These are phyloP conservation scores for Termitomyces sp. DNA, from an alignment of 768 basidiomycete species.

Conservation along the genomic window DNA sequence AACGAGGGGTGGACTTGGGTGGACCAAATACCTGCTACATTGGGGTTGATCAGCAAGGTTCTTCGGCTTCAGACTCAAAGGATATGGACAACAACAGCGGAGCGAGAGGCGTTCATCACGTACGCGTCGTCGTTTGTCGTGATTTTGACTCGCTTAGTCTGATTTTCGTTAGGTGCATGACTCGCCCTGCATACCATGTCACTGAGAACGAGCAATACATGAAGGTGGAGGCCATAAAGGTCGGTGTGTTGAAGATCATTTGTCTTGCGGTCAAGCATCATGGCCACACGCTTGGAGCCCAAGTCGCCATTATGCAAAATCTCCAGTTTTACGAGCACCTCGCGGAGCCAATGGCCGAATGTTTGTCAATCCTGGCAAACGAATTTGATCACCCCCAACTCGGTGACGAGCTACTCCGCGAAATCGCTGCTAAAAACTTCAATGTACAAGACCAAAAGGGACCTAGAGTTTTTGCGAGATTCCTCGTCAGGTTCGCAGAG, in stretches of 20 bases:
- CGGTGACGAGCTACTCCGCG: constrained; percentile 86
- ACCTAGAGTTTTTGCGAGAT: constrained; percentile 78
- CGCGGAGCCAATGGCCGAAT: constrained; percentile 91
- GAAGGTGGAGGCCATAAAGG: constrained; percentile 67
- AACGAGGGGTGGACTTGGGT: constrained; percentile 68
- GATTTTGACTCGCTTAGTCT: background rate
- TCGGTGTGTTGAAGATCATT: constrained; percentile 81
- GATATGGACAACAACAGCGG: constrained; percentile 86
- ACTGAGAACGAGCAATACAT: constrained; percentile 85
- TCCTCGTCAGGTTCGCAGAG: constrained; percentile 78
- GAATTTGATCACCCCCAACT: constrained; percentile 88
- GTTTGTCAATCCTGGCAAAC: constrained; percentile 68
- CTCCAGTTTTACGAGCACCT: constrained; percentile 94
- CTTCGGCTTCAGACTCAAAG: constrained; percentile 63
- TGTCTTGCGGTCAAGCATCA: constrained; percentile 92
- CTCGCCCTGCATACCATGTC: constrained; percentile 82
- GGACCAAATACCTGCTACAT: constrained; percentile 64
- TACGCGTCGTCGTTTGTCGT: constrained; percentile 29
- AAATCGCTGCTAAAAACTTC: constrained; percentile 77
- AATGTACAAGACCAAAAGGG: constrained; percentile 81
- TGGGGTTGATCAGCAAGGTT: constrained; percentile 68
- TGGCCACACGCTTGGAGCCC: constrained; percentile 74
- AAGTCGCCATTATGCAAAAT: constrained; percentile 86
- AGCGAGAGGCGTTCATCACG: constrained; percentile 84
- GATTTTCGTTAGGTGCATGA: constrained; percentile 63